phyloP scores from a whole-genome alignment of 2,329 filamentous ascomycete species.

The Colletotrichum siamense region DNA sequence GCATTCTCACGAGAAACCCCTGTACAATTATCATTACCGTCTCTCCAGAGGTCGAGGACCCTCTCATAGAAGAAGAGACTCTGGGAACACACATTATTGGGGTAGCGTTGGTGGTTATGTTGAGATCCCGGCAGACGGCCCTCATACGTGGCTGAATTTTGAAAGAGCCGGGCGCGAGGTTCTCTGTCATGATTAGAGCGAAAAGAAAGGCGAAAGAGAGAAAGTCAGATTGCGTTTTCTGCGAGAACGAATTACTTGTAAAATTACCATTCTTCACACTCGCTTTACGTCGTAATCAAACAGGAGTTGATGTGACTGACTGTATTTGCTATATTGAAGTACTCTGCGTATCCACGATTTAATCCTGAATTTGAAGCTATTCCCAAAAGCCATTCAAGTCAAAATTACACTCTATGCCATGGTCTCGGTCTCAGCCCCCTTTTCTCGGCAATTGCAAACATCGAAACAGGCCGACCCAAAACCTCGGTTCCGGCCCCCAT shows the following conservation, averaged over 20 bases:
- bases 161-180: neutral
- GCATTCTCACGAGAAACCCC: slow-evolving; percentile 23
- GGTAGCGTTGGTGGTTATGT: neutral
- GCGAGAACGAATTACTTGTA: slow-evolving; percentile 25
- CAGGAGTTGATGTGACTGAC: slow-evolving; percentile 9
- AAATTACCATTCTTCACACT: slow-evolving; percentile 34
- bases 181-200: neutral
- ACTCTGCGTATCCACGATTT: neutral
- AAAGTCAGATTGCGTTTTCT: neutral
- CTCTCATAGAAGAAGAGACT: neutral
- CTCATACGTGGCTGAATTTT: neutral
- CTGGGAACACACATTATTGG: neutral
- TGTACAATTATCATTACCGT: slow-evolving; percentile 38
- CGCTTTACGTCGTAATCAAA: slow-evolving; percentile 16
- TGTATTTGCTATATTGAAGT: neutral
- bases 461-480: neutral
- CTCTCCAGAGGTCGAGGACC: slow-evolving; percentile 24
- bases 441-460: neutral
- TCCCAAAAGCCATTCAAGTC: neutral
- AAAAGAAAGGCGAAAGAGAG: neutral
- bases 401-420: neutral
- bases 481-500: neutral
- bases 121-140: neutral
- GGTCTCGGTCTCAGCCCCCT: neutral
- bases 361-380: neutral